Evolutionary conservation across 2,329 filamentous ascomycete species (phyloP).

Genomic region (Cladosporium sphaerospermum): DNA sequence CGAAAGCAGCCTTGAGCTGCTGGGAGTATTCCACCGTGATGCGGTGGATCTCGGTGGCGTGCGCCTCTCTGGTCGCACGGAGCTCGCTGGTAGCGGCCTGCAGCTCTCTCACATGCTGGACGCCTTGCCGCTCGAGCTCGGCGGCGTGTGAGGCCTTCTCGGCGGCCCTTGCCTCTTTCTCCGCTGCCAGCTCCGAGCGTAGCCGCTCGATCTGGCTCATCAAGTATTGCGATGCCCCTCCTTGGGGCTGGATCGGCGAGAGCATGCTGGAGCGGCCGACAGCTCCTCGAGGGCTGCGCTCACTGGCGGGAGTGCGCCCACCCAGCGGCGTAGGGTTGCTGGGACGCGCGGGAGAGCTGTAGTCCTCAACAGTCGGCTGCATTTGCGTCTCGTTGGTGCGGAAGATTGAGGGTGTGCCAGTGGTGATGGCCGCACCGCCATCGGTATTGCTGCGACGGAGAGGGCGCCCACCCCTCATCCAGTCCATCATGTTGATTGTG

Average conservation of each 20-base stretch:
- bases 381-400: background rate
- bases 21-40: conserved; percentile 4
- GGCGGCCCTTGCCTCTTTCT: conserved; percentile 1
- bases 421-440: background rate
- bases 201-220: conserved; percentile 18
- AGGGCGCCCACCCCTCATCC: conserved; percentile 23
- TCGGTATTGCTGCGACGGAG: conserved; percentile 18
- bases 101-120: conserved; percentile 3
- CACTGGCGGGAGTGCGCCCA: background rate
- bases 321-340: conserved; percentile 5
- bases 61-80: conserved; percentile 7
- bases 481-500: conserved; percentile 31
- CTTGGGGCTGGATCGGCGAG: background rate
- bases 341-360: conserved; percentile 5
- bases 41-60: conserved; percentile 6
- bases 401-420: conserved; percentile 2
- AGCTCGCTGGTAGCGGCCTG: conserved; percentile 13
- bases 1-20: conserved; percentile 5
- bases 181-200: conserved; percentile 14
- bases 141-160: conserved; percentile 12
- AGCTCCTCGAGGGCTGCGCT: conserved; percentile 2
- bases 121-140: conserved; percentile 1
- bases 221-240: background rate
- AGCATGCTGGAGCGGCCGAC: background rate
- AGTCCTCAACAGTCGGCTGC: conserved; percentile 7